Evolutionary conservation across 2,329 filamentous ascomycete species (phyloP).

Genomic region (Cladosporium sp.): DNA sequence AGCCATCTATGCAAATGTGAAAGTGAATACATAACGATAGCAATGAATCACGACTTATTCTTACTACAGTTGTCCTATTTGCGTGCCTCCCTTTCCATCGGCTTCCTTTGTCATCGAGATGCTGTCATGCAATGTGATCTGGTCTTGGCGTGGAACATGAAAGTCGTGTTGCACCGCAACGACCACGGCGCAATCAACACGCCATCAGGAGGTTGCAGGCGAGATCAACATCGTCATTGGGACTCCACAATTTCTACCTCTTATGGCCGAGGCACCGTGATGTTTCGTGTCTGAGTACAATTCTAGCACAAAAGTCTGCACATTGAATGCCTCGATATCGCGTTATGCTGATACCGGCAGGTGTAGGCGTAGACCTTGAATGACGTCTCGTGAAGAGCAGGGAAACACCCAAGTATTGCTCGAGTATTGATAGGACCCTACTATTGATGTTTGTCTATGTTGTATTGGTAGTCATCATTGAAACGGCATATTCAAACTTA

Average conservation of each 20-base stretch:
- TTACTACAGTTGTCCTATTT: not conserved
- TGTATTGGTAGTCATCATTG: too few relatives aligned
- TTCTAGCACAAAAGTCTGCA: too few relatives aligned
- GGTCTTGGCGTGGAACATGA: not conserved
- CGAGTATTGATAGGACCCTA: too few relatives aligned
- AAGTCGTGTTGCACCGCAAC: not conserved
- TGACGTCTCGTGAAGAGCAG: too few relatives aligned
- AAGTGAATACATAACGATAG: constrained; percentile 10
- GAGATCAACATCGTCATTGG: constrained; percentile 3
- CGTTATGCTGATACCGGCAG: too few relatives aligned
- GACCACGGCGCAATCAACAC: not conserved
- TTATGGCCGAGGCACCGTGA: not conserved
- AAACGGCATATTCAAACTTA: too few relatives aligned
- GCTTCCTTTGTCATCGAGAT: not conserved
- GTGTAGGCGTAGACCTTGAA: too few relatives aligned
- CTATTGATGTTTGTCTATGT: too few relatives aligned
- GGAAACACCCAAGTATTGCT: too few relatives aligned
- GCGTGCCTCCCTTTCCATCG: not conserved
- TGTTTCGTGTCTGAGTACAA: constrained; percentile 5
- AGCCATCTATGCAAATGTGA: not conserved
- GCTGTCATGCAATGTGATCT: not conserved
- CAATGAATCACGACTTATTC: not conserved
- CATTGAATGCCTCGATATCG: too few relatives aligned
- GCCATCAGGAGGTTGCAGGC: not conserved
- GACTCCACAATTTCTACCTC: not conserved